phyloP scores from a whole-genome alignment of 306 rosid species.

The Ceratonia siliqua region DNA sequence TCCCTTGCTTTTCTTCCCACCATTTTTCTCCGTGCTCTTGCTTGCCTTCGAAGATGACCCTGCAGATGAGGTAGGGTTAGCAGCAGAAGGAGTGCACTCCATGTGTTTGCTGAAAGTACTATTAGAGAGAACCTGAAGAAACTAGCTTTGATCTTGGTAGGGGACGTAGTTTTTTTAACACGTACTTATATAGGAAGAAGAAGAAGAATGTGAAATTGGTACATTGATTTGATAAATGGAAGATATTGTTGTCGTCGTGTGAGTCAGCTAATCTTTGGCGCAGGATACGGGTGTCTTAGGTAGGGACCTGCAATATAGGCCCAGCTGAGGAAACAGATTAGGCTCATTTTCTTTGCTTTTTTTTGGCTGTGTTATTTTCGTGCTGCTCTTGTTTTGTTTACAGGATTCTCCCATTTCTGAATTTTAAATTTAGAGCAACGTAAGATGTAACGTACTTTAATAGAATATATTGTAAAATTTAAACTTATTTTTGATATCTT shows the following conservation, averaged over 20 bases:
- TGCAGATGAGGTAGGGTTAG: constrained; percentile 33
- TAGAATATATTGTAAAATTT: no score
- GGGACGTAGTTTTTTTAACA: neutral
- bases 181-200: constrained; percentile 29
- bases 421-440: no score
- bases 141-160: constrained; percentile 1
- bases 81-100: constrained; percentile 39
- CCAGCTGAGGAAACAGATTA: neutral
- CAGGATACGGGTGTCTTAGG: constrained; percentile 72
- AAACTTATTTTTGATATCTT: no score
- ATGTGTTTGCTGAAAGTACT: constrained; percentile 27
- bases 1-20: constrained; percentile 39
- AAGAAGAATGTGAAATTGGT: constrained; percentile 24
- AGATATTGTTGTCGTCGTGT: constrained; percentile 50
- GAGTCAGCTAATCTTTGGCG: constrained; percentile 82
- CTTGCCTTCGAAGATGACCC: constrained; percentile 45
- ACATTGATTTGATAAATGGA: constrained; percentile 37
- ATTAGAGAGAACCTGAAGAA: neutral
- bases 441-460: no score
- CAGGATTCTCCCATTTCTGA: no score
- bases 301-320: constrained; percentile 41
- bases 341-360: constrained; percentile 19
- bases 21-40: constrained; percentile 33
- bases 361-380: neutral
- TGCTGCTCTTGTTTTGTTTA: neutral